A percentile compares a stretch with the other conserved stretches of the same genome.
Evolutionary conservation across 2,329 filamentous ascomycete species (phyloP).

Genomic region (Akanthomyces lecanii): DNA sequence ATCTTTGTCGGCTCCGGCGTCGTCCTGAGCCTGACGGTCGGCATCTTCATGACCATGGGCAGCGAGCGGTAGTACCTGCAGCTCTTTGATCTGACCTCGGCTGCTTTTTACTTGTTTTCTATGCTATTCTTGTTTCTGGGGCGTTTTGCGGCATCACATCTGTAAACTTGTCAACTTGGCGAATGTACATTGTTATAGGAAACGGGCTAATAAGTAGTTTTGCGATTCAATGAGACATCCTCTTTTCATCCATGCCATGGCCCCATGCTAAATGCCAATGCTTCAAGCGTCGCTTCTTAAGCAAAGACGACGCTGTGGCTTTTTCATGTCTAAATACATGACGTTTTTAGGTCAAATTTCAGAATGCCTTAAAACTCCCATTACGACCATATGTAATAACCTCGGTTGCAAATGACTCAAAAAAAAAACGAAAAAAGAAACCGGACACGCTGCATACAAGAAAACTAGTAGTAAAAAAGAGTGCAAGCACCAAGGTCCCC

Average conservation of each 20-base stretch:
- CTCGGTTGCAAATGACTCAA: slow-evolving; percentile 16
- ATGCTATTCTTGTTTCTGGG: background rate
- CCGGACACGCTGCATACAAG: background rate
- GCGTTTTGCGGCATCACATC: slow-evolving; percentile 1
- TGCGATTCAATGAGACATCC: slow-evolving; percentile 15
- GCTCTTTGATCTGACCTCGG: too few species aligned
- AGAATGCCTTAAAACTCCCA: slow-evolving; percentile 14
- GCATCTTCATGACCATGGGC: slow-evolving; percentile 54
- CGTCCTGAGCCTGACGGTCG: slow-evolving; percentile 72
- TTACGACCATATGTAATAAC: slow-evolving; percentile 5
- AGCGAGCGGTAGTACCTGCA: slow-evolving; percentile 26
- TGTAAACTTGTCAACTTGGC: background rate
- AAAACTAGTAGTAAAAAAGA: background rate
- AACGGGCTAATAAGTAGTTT: background rate
- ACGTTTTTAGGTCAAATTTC: background rate
- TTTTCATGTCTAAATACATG: slow-evolving; percentile 5
- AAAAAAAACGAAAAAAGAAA: slow-evolving; percentile 8
- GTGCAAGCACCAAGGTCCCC: background rate
- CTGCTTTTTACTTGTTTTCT: background rate
- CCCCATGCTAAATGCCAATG: slow-evolving; percentile 10
- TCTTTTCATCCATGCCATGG: slow-evolving; percentile 10
- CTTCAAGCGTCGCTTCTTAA: slow-evolving; percentile 9
- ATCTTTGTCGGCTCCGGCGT: slow-evolving; percentile 85
- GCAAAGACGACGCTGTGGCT: background rate
- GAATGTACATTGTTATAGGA: background rate